Conservation (phyloP, 176 grass and related monocot genomes). For the Ensete ventricosum region DNA sequence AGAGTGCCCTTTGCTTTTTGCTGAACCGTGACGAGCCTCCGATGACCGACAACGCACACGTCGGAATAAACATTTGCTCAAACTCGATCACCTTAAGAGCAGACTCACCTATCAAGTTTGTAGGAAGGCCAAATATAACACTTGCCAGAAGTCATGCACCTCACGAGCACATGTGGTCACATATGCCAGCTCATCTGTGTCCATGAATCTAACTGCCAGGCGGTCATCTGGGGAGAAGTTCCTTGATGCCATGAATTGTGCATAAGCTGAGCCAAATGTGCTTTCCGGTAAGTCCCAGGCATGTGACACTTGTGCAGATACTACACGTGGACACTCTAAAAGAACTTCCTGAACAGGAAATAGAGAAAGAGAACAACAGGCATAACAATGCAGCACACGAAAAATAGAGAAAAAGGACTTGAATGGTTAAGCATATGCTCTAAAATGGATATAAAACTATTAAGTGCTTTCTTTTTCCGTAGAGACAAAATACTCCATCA, state of each 20-base stretch:
- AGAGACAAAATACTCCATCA: too few relatives aligned
- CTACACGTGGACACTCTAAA: slow-evolving; percentile 56
- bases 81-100: slow-evolving; percentile 96
- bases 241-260: slow-evolving; percentile 95
- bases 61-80: slow-evolving; percentile 92
- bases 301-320: slow-evolving; percentile 65
- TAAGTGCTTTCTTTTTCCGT: too few relatives aligned
- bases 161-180: slow-evolving; percentile 68
- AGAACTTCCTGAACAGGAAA: slow-evolving; percentile 55
- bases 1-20: slow-evolving; percentile 54
- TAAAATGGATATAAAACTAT: too few relatives aligned
- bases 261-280: slow-evolving; percentile 86
- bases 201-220: slow-evolving; percentile 87
- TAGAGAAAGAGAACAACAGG: not conserved
- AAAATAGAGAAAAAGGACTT: not conserved
- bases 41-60: slow-evolving; percentile 74
- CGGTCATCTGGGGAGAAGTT: slow-evolving; percentile 92
- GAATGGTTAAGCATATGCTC: too few relatives aligned
- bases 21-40: slow-evolving; percentile 76
- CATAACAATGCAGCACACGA: not conserved
- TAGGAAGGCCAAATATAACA: slow-evolving; percentile 69
- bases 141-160: slow-evolving; percentile 96
- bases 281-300: slow-evolving; percentile 74
- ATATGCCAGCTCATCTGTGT: slow-evolving; percentile 68
- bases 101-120: slow-evolving; percentile 80